phyloP scores from a whole-genome alignment of 441 rosid genomes.

The Arabidopsis hybrid region DNA sequence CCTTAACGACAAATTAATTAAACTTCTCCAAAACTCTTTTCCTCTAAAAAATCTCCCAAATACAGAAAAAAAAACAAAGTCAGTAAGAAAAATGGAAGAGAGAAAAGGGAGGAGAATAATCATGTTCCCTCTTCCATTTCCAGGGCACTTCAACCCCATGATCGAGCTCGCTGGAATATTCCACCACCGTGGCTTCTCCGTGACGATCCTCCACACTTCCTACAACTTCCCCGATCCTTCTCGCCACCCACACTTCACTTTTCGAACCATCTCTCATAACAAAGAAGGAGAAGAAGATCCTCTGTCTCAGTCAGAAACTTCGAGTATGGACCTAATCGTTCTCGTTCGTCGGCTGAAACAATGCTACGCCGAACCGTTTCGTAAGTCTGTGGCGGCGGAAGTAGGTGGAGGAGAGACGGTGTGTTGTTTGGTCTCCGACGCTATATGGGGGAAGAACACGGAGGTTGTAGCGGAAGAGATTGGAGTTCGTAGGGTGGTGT shows the following conservation, averaged over 20 bases:
- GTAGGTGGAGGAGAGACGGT: conserved; percentile 36
- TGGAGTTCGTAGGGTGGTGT: conserved; percentile 52
- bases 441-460: conserved; percentile 50
- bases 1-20: too few relatives aligned
- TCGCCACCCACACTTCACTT: conserved; percentile 48
- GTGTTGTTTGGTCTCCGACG: conserved; percentile 57
- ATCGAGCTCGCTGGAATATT: conserved; percentile 53
- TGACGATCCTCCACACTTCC: conserved; percentile 48
- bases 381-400: conserved; percentile 42
- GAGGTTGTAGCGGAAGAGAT: conserved; percentile 50
- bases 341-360: conserved; percentile 43
- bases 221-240: conserved; percentile 50
- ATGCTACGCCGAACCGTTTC: conserved; percentile 47
- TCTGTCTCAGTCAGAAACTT: conserved; percentile 30
- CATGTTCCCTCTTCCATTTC: conserved; percentile 49
- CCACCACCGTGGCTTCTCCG: conserved; percentile 53
- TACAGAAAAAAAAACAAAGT: too few relatives aligned
- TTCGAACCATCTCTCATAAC: conserved; percentile 42
- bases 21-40: too few relatives aligned
- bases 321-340: conserved; percentile 34
- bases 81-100: conserved; percentile 31
- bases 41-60: too few relatives aligned
- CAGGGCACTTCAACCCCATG: conserved; percentile 58
- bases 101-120: conserved; percentile 32
- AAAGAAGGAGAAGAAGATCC: conserved; percentile 36